A percentile compares a stretch with the other conserved stretches of the same genome.
Evolutionary conservation across 2,329 filamentous ascomycete genomes (phyloP).

Genomic region (Colletotrichum trifolii): DNA sequence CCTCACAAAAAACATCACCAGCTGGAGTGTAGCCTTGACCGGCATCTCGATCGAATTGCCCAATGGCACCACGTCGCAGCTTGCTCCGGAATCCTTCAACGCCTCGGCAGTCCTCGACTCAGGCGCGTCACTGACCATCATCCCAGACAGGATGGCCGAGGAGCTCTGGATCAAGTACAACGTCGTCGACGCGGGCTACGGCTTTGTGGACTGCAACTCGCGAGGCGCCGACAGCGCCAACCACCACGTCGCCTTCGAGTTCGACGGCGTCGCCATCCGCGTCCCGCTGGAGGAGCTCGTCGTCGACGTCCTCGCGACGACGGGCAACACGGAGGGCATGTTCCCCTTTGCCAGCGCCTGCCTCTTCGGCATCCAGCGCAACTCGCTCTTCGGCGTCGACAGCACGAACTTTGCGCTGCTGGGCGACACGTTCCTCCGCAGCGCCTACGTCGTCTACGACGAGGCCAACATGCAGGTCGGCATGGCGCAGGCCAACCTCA

Average conservation of each 20-base stretch:
- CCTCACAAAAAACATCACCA: slow-evolving; percentile 50
- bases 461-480: slow-evolving; percentile 77
- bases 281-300: slow-evolving; percentile 71
- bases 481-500: slow-evolving; percentile 66
- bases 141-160: slow-evolving; percentile 66
- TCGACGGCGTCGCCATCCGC: slow-evolving; percentile 56
- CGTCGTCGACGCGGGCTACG: slow-evolving; percentile 63
- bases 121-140: slow-evolving; percentile 74
- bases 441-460: slow-evolving; percentile 82
- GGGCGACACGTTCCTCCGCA: slow-evolving; percentile 80
- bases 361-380: slow-evolving; percentile 61
- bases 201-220: slow-evolving; percentile 70
- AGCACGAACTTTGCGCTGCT: slow-evolving; percentile 65
- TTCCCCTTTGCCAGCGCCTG: slow-evolving; percentile 58
- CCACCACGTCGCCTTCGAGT: slow-evolving; percentile 53
- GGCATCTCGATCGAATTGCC: slow-evolving; percentile 47
- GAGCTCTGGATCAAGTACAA: slow-evolving; percentile 68
- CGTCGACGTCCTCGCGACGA: slow-evolving; percentile 48
- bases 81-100: slow-evolving; percentile 50
- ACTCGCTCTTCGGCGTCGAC: slow-evolving; percentile 74
- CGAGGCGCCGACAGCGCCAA: slow-evolving; percentile 45
- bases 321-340: slow-evolving; percentile 51
- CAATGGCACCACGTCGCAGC: slow-evolving; percentile 41
- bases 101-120: slow-evolving; percentile 75
- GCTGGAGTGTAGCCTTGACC: slow-evolving; percentile 53